These are phyloP conservation scores for Quercus gilva DNA, from an alignment of 306 rosid genomes.

Conservation along the genomic window DNA sequence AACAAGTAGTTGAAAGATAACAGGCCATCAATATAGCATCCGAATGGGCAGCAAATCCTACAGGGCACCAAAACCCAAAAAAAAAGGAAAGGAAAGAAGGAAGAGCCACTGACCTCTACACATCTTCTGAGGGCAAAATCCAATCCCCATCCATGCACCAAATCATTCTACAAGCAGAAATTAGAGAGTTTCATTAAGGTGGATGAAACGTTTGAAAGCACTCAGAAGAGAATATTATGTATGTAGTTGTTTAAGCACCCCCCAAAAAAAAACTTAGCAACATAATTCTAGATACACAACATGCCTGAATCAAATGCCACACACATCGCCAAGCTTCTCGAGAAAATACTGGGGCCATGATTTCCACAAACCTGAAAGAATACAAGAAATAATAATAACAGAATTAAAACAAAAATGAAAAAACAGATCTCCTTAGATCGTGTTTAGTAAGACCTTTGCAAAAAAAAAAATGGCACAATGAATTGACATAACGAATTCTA, in stretches of 20 bases:
- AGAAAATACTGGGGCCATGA: conserved; percentile 98
- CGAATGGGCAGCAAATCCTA: conserved; percentile 3
- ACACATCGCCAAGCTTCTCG: conserved; percentile 98
- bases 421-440: background rate
- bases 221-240: conserved; percentile 7
- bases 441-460: no score
- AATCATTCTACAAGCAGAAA: conserved; percentile 71
- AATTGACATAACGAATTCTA: no score
- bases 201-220: background rate
- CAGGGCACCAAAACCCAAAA: background rate
- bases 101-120: conserved; percentile 66
- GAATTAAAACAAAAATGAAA: conserved; percentile 6
- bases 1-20: conserved; percentile 12
- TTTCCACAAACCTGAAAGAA: conserved; percentile 85
- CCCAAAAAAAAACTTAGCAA: conserved; percentile 1
- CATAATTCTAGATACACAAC: conserved; percentile 10
- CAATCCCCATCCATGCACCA: conserved; percentile 99
- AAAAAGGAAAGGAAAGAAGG: conserved; percentile 10
- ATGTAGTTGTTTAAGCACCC: conserved; percentile 2
- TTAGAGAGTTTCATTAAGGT: conserved; percentile 9
- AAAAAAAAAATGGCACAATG: no score
- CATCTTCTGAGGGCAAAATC: conserved; percentile 99
- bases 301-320: conserved; percentile 97
- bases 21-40: conserved; percentile 9
- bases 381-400: conserved; percentile 10